Evolutionary conservation across 2,329 filamentous ascomycete genomes (phyloP), one percentile per base, ranked within the genome.

Genomic region (Phialophora expanda): DNA sequence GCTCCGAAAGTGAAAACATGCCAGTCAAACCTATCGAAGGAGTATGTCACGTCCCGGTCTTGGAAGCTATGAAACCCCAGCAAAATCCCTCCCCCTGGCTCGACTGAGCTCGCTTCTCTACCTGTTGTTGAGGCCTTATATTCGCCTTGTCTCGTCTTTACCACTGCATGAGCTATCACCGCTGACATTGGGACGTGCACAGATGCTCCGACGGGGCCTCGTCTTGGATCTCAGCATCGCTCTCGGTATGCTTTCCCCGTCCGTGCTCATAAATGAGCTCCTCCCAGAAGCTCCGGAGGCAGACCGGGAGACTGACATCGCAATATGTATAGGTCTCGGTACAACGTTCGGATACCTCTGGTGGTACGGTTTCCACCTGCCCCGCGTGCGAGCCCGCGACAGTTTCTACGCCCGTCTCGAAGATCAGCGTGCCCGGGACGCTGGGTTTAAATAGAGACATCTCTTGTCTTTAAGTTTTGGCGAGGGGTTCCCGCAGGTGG

Each of bases 331-430:
- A 88, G 86, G 86, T 78, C 85, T 89, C 76, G 86, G 87, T 74
- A 82, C 84, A 71, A 81, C 85, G 72, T 82, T 82, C 77, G 87
- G 86, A 73, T 89, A 89, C 79, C 82, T 84, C 76, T 90, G 84
- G 82, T 89, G 87, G 87, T 89, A 89, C 81, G 87, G 82, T 75
- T 89, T 84, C 81, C 87, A 89, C 81, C 83, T 89, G 63, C 86
- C 86, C 75, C 81, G 85, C 71, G 85, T 88, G 75, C 86, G 86
- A 76, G 83, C 83, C 76, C 85, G 87, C 76, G 87, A 89, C 77
- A 74, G 80, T 74, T 87, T 84, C 81, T 89, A 89, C 82, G 79
- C 83, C 75, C 86, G 85, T 78, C 81, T 89, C 69, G 87, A 89
- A 78, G 82, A 86, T 73, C 81, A 88, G 79, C 82, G 87, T 70